Conservation (phyloP, 306 rosid genomes). For the Arachis stenosperma region DNA sequence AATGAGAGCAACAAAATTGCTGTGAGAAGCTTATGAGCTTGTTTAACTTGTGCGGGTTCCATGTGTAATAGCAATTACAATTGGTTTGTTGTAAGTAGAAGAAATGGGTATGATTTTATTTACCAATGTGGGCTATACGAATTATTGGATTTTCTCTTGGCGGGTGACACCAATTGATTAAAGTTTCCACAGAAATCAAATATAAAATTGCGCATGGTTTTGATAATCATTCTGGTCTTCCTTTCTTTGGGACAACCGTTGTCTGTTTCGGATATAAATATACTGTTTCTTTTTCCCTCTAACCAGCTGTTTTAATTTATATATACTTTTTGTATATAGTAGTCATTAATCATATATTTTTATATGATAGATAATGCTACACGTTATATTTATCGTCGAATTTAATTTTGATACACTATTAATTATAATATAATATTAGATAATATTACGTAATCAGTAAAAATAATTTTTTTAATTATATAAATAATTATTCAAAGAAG, state of each 20-base stretch:
- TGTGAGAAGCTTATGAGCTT: slow-evolving; percentile 39
- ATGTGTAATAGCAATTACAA: slow-evolving; percentile 27
- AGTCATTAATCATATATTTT: too few species aligned
- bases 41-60: slow-evolving; percentile 47
- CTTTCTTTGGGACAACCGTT: slow-evolving; percentile 45
- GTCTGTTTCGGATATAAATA: slow-evolving; percentile 45
- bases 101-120: slow-evolving; percentile 44
- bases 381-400: too few species aligned
- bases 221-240: slow-evolving; percentile 48
- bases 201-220: slow-evolving; percentile 55
- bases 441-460: too few species aligned
- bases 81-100: slow-evolving; percentile 16
- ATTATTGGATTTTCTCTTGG: slow-evolving; percentile 34
- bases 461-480: too few species aligned
- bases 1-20: slow-evolving; percentile 40
- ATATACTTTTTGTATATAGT: too few species aligned
- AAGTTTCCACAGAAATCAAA: slow-evolving; percentile 33
- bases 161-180: slow-evolving; percentile 51
- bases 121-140: slow-evolving; percentile 37
- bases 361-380: too few species aligned
- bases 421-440: too few species aligned
- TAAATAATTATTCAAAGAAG: too few species aligned
- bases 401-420: too few species aligned
- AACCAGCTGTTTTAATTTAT: too few species aligned
- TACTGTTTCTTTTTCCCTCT: not conserved